These are phyloP conservation scores for Pichia sp. DNA, from an alignment of 1,139 yeast genomes.

Conservation along the genomic window DNA sequence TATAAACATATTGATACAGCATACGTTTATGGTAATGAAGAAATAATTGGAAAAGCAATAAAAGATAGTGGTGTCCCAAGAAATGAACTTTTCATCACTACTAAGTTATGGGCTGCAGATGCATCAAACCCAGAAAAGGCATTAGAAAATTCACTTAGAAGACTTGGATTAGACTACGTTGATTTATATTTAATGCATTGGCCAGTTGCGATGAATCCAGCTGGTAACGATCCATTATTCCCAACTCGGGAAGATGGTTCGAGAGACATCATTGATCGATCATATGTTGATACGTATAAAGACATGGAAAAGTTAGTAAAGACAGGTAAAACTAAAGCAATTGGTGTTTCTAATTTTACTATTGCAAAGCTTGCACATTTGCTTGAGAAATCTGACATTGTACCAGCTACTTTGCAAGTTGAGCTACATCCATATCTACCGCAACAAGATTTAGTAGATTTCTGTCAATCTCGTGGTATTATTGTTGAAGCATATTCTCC, in stretches of 20 bases:
- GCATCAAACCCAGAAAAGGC: conserved; percentile 36
- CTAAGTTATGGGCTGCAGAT: conserved; percentile 64
- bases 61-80: conserved; percentile 67
- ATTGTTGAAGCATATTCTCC: conserved; percentile 69
- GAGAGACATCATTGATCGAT: conserved; percentile 34
- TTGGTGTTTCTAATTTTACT: conserved; percentile 64
- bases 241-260: conserved; percentile 17
- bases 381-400: conserved; percentile 42
- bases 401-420: conserved; percentile 56
- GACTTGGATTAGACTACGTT: conserved; percentile 70
- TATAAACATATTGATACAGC: conserved; percentile 84
- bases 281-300: conserved; percentile 41
- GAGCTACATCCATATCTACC: conserved; percentile 54
- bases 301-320: conserved; percentile 42
- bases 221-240: conserved; percentile 42
- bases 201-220: conserved; percentile 55
- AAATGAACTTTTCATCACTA: conserved; percentile 70
- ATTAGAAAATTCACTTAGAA: conserved; percentile 40
- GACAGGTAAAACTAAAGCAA: conserved; percentile 43
- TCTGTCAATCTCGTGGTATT: conserved; percentile 48
- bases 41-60: conserved; percentile 64
- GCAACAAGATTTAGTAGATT: conserved; percentile 59
- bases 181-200: conserved; percentile 82
- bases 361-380: conserved; percentile 44
- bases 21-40: conserved; percentile 64